These are phyloP conservation scores for Ustilago trichophora DNA, from an alignment of 1,284 basidiomycete species.

Conservation along the genomic window DNA sequence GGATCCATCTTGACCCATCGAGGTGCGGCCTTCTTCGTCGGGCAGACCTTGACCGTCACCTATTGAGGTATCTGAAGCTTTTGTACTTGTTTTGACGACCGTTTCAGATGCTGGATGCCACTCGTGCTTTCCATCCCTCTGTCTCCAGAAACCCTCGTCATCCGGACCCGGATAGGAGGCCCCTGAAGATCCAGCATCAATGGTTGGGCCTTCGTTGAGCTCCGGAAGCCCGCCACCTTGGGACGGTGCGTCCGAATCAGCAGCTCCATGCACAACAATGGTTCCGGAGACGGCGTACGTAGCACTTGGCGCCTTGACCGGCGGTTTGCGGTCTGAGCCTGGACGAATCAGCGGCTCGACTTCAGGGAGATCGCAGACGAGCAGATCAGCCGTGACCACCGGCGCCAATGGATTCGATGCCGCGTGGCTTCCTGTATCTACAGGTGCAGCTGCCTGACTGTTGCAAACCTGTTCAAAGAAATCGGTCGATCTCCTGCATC, in stretches of 20 bases:
- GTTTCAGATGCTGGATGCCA: conserved; percentile 32
- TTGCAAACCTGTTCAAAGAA: conserved; percentile 43
- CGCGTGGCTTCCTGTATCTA: not conserved
- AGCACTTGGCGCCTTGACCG: not conserved
- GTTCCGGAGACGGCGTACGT: conserved; percentile 43
- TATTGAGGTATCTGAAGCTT: too few relatives aligned
- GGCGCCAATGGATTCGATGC: not conserved
- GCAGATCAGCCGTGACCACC: conserved; percentile 24
- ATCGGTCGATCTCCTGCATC: conserved; percentile 44
- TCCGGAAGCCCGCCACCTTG: conserved; percentile 12
- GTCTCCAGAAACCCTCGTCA: conserved; percentile 46
- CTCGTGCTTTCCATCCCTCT: conserved; percentile 37
- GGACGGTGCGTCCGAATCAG: not conserved
- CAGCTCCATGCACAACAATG: conserved; percentile 12
- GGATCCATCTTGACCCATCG: not conserved
- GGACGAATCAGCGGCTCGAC: conserved; percentile 31
- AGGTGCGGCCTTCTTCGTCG: too few relatives aligned
- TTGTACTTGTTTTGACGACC: too few relatives aligned
- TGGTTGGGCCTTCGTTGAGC: not conserved
- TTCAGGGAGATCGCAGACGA: conserved; percentile 38
- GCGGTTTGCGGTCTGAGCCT: not conserved
- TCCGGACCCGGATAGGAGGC: conserved; percentile 28
- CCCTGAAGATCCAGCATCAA: not conserved
- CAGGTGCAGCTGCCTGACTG: not conserved
- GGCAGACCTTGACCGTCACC: too few relatives aligned